phyloP scores from a whole-genome alignment of 2,329 filamentous ascomycete genomes.

The Talaromyces pinophilus region DNA sequence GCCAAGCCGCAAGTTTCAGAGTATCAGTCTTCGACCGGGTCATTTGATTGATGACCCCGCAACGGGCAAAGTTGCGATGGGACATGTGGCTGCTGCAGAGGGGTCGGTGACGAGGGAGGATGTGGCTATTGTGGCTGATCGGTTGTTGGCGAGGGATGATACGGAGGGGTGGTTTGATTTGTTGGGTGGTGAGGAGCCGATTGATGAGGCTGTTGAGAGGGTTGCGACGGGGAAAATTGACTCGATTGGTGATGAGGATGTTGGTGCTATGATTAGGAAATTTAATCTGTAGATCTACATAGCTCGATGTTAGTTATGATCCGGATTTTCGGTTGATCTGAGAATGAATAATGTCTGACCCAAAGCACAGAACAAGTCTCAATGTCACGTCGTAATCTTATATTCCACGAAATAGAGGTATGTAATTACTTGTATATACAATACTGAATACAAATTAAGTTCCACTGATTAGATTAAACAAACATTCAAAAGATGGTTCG shows the following conservation, averaged over 20 bases:
- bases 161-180: slow-evolving; percentile 57
- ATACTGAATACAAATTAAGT: neutral
- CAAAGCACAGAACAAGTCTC: neutral
- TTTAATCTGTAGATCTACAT: slow-evolving; percentile 26
- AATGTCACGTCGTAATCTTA: neutral
- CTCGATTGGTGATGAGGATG: slow-evolving; percentile 54
- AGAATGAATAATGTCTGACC: neutral
- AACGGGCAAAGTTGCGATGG: slow-evolving; percentile 51
- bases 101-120: slow-evolving; percentile 52
- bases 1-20: slow-evolving; percentile 41
- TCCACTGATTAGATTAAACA: neutral
- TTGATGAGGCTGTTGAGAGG: slow-evolving; percentile 50
- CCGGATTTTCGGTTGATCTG: neutral
- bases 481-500: neutral
- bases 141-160: slow-evolving; percentile 51
- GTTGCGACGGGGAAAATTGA: slow-evolving; percentile 49
- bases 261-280: slow-evolving; percentile 46
- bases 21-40: slow-evolving; percentile 56
- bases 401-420: neutral
- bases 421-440: neutral
- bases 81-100: slow-evolving; percentile 48
- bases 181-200: slow-evolving; percentile 51
- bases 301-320: neutral
- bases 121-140: slow-evolving; percentile 54
- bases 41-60: slow-evolving; percentile 51